A percentile compares a stretch with the other conserved stretches of the same genome.
phyloP scores from a whole-genome alignment of 441 rosid genomes.

The Erodium chrysanthum region DNA sequence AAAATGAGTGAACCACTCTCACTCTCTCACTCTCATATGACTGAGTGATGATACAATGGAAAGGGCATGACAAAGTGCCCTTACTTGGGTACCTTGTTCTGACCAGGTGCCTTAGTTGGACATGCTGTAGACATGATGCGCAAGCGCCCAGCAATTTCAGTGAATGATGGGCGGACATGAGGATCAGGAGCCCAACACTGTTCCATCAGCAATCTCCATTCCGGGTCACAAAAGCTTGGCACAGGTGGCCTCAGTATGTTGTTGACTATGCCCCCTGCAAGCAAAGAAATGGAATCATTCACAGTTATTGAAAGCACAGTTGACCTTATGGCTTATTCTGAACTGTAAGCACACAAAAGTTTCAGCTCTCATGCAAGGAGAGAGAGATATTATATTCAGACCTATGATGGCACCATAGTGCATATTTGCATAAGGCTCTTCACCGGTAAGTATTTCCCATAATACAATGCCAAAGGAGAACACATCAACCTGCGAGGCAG shows the following conservation, averaged over 20 bases:
- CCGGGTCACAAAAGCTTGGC: conserved; percentile 44
- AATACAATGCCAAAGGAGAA: conserved; percentile 61
- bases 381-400: conserved; percentile 13
- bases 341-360: not conserved
- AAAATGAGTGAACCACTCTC: not conserved
- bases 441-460: conserved; percentile 65
- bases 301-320: not conserved
- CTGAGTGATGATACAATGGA: not conserved
- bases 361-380: not conserved
- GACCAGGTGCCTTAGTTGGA: not conserved
- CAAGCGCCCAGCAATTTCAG: conserved; percentile 23
- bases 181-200: conserved; percentile 62
- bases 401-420: conserved; percentile 66
- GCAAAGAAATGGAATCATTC: not conserved
- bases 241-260: conserved; percentile 53
- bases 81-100: conserved; percentile 6
- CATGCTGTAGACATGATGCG: conserved; percentile 6
- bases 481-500: conserved; percentile 43
- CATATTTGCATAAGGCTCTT: conserved; percentile 58
- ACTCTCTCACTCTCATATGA: not conserved
- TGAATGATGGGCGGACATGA: conserved; percentile 47
- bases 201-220: conserved; percentile 60
- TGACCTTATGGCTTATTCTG: not conserved
- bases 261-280: conserved; percentile 54
- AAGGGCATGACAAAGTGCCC: not conserved